Percentiles rank a stretch among this genome's conserved stretches.
Conservation (phyloP, 768 basidiomycete species). For the Atractiella rhizophila region DNA sequence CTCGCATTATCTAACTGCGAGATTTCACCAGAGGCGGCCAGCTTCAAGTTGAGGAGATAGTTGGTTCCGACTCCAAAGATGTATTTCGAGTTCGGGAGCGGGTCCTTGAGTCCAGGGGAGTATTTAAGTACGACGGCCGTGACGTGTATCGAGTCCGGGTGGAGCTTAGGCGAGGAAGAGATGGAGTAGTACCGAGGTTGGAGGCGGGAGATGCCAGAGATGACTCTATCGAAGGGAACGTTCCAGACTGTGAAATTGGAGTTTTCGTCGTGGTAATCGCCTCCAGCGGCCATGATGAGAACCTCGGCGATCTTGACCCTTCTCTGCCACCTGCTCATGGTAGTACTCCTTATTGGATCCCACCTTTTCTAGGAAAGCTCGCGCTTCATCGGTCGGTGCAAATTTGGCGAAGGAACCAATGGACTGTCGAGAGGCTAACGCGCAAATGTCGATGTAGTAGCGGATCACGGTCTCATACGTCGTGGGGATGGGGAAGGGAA, state of each 20-base stretch:
- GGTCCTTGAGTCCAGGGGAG: constrained; percentile 29
- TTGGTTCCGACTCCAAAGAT: constrained; percentile 82
- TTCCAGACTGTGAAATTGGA: constrained; percentile 60
- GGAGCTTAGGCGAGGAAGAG: constrained; percentile 79
- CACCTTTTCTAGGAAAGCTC: constrained; percentile 43
- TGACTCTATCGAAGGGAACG: constrained; percentile 89
- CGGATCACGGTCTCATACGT: constrained; percentile 80
- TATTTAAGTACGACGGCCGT: constrained; percentile 91
- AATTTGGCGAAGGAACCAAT: constrained; percentile 65
- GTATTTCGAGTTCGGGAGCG: constrained; percentile 28
- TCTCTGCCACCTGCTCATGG: constrained; percentile 36
- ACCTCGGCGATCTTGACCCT: constrained; percentile 81
- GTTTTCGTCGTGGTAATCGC: constrained; percentile 36
- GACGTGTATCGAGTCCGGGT: constrained; percentile 72
- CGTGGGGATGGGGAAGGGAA: constrained; percentile 92
- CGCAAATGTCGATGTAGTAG: constrained; percentile 90
- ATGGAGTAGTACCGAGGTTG: constrained; percentile 98
- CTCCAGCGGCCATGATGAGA: constrained; percentile 66
- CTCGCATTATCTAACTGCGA: constrained; percentile 22
- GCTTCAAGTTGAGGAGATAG: constrained; percentile 78
- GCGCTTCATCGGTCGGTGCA: constrained; percentile 56
- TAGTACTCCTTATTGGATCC: constrained; percentile 75
- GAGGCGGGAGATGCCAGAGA: constrained; percentile 74
- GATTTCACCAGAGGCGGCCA: constrained; percentile 37
- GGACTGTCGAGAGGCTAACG: constrained; percentile 79